These are phyloP conservation scores for Aciculosporium take DNA, from an alignment of 2,329 filamentous ascomycete genomes.

Conservation along the genomic window DNA sequence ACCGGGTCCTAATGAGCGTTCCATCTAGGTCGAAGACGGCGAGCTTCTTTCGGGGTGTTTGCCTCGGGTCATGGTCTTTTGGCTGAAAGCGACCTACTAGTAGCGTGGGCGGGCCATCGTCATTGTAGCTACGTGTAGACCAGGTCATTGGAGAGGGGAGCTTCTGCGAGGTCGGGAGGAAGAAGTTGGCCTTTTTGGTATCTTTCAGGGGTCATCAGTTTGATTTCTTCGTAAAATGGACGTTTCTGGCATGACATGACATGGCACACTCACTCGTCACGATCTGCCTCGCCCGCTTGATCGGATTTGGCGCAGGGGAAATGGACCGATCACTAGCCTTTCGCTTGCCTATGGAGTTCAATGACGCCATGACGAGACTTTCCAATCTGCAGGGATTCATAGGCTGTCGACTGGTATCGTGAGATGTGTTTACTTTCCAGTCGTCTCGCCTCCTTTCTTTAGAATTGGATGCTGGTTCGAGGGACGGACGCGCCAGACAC, in stretches of 20 bases:
- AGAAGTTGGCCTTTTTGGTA: constrained; percentile 66
- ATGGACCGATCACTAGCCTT: constrained; percentile 27
- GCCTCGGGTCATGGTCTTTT: constrained; percentile 18
- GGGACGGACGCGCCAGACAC: neutral
- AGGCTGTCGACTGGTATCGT: neutral
- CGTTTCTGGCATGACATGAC: neutral
- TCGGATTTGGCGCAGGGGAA: constrained; percentile 31
- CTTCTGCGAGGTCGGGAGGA: constrained; percentile 76
- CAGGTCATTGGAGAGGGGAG: constrained; percentile 62
- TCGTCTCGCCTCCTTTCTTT: too few species aligned
- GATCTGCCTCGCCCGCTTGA: constrained; percentile 25
- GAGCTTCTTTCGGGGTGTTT: constrained; percentile 36
- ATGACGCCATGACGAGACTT: constrained; percentile 13
- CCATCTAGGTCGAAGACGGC: constrained; percentile 72
- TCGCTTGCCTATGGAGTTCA: constrained; percentile 17
- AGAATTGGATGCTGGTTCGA: neutral
- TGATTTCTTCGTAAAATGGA: constrained; percentile 34
- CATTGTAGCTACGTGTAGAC: constrained; percentile 45
- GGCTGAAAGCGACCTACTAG: constrained; percentile 60
- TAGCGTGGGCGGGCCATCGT: constrained; percentile 41
- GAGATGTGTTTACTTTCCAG: too few species aligned
- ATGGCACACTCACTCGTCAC: neutral
- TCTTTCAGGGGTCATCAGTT: constrained; percentile 34
- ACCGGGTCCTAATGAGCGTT: constrained; percentile 67
- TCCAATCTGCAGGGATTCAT: neutral